Evolutionary conservation across 2,329 filamentous ascomycete species (phyloP), one percentile per base, ranked within the genome.

Genomic region (Colletotrichum sp.): DNA sequence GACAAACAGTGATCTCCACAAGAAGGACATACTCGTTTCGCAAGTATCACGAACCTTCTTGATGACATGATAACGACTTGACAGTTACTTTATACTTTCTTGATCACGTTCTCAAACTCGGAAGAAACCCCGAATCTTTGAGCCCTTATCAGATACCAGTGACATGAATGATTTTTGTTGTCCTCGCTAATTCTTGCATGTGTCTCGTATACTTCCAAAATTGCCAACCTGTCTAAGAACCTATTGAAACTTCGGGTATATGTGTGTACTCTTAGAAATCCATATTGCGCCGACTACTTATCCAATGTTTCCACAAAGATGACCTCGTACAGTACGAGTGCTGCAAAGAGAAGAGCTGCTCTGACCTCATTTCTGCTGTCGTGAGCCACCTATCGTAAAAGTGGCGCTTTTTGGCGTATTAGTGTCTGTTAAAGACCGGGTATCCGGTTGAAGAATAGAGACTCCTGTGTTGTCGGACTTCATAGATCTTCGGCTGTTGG

Each of bases 31-130:
- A 4, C 6, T 30, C 16, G 18, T 16, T 30, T 18, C 28, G 16
- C 24, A 60, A 59, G 2, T 2, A 26, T 3, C 57, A 60, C 16
- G 5, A 30, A 21, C 18, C 8, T 28, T 60, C 7, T 2, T 26
- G 15, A 60, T 18, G 57, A n/a, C 6, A 6, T 7, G 18, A 49
- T n/a, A 4, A 6, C 18, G 39, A n/a, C 39, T 4, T 7, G 5
- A 7, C 1, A 49, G 1, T n/a, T 12, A n/a, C 18, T 44, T 6
- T n/a, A 2, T 9, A 18, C 9, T 9, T 8, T n/a, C 18, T n/a
- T 1, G 5, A 44, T 44, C 0, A 6, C 9, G 18, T 6, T 49
- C 1, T 49, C 44, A 49, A 18, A 49, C 7, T 12, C 5, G 18
- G 9, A 3, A 49, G 44, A 44, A 9, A 3, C 44, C 1, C 18